Evolutionary conservation across 805 yeast genomes (phyloP).

Genomic region (Candida adriatica): DNA sequence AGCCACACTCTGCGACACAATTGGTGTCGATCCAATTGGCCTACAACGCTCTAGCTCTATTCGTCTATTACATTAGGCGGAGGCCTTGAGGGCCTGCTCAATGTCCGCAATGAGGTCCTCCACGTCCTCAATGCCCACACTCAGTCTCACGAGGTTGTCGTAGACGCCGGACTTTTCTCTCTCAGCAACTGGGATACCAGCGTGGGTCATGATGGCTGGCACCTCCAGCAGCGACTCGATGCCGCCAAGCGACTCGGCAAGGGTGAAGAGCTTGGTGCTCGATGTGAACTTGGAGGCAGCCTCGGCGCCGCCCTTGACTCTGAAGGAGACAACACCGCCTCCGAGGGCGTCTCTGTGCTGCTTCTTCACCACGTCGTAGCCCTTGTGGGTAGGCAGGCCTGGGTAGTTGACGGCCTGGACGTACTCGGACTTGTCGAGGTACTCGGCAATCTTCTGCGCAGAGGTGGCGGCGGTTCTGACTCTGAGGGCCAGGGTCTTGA

Average conservation of each 20-base stretch:
- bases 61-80: too few relatives aligned
- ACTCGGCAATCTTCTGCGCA: constrained; percentile 67
- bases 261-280: constrained; percentile 66
- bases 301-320: constrained; percentile 74
- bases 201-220: constrained; percentile 90
- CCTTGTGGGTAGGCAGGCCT: constrained; percentile 61
- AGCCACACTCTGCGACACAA: too few relatives aligned
- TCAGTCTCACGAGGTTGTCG: constrained; percentile 75
- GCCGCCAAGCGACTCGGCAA: constrained; percentile 90
- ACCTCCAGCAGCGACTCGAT: constrained; percentile 81
- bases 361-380: constrained; percentile 53
- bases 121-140: constrained; percentile 82
- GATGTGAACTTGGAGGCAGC: constrained; percentile 73
- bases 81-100: constrained; percentile 49
- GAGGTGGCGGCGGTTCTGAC: constrained; percentile 58
- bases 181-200: constrained; percentile 74
- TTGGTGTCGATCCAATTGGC: too few relatives aligned
- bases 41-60: too few relatives aligned
- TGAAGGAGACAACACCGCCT: constrained; percentile 88
- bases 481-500: constrained; percentile 80
- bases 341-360: constrained; percentile 85
- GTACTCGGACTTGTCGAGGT: constrained; percentile 39
- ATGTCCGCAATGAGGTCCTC: constrained; percentile 71
- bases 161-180: constrained; percentile 76
- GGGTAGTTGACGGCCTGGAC: constrained; percentile 78